phyloP scores from a whole-genome alignment of 805 yeast species.

The Lipomyces lipofer region DNA sequence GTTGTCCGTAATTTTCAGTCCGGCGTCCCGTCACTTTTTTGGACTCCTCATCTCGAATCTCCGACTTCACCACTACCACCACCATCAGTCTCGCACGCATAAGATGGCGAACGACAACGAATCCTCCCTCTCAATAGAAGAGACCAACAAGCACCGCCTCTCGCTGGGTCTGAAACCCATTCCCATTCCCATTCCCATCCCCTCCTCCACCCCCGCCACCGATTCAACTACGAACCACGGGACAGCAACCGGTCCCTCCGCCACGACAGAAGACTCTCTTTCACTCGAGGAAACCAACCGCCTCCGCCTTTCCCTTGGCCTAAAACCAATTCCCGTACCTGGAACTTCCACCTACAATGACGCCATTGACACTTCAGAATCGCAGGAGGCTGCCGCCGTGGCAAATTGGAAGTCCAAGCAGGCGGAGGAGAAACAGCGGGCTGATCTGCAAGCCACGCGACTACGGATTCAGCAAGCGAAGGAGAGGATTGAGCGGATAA shows the following conservation, averaged over 20 bases:
- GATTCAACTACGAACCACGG: not conserved
- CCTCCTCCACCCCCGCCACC: not conserved
- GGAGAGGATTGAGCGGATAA: constrained; percentile 31
- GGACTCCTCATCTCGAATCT: too few species aligned
- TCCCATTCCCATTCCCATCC: constrained; percentile 32
- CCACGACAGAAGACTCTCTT: constrained; percentile 23
- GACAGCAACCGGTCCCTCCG: constrained; percentile 16
- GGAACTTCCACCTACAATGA: constrained; percentile 2
- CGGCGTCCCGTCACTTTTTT: too few species aligned
- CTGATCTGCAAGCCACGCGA: constrained; percentile 32
- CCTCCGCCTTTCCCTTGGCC: constrained; percentile 47
- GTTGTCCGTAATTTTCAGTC: too few species aligned
- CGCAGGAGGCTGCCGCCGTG: constrained; percentile 46
- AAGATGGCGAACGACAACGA: too few species aligned
- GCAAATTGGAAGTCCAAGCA: constrained; percentile 40
- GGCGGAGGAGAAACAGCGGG: constrained; percentile 40
- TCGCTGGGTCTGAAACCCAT: constrained; percentile 58
- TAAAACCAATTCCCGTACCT: constrained; percentile 50
- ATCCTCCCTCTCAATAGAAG: constrained; percentile 45
- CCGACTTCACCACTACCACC: too few species aligned
- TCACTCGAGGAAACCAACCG: constrained; percentile 28
- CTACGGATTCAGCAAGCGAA: constrained; percentile 33
- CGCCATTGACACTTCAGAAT: constrained; percentile 35
- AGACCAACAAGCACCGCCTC: constrained; percentile 55
- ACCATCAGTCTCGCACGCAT: too few species aligned